phyloP scores from a whole-genome alignment of 495 filamentous ascomycete genomes.

The Talaromyces liani region DNA sequence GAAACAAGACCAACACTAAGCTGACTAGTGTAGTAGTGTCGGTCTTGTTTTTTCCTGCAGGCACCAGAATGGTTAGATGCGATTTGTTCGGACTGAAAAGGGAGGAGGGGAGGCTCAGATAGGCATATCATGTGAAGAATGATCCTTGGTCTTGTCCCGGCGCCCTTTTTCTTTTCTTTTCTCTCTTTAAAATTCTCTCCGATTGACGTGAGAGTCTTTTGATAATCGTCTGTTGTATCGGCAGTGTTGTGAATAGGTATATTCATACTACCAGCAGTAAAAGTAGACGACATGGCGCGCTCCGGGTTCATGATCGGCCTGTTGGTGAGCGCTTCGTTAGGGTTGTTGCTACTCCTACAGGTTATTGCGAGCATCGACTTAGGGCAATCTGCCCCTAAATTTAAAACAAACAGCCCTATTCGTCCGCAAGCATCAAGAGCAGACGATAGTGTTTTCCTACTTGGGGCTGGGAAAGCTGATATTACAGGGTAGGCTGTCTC shows the following conservation, averaged over 20 bases:
- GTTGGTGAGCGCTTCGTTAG: not conserved
- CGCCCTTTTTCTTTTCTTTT: not conserved
- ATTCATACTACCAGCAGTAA: not conserved
- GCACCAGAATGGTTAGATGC: not conserved
- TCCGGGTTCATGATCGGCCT: not conserved
- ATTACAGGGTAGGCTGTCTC: constrained; percentile 71
- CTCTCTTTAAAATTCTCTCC: not conserved
- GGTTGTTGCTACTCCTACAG: not conserved
- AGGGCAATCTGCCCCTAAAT: not conserved
- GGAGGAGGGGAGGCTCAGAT: not conserved
- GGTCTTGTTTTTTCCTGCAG: not conserved
- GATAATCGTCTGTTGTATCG: not conserved
- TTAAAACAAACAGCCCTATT: not conserved
- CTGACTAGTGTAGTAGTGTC: not conserved
- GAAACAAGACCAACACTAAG: not conserved
- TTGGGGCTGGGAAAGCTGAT: constrained; percentile 93
- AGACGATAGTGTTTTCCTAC: constrained; percentile 52
- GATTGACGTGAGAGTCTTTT: not conserved
- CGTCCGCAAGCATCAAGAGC: not conserved
- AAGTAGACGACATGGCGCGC: not conserved
- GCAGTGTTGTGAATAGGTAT: not conserved
- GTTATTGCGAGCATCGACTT: not conserved
- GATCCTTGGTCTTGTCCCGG: not conserved
- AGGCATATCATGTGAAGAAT: not conserved
- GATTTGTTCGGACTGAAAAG: not conserved